Evolutionary conservation across 495 filamentous ascomycete genomes (phyloP), one percentile per base, ranked within the genome.

Genomic region (Diplogelasinospora grovesii): DNA sequence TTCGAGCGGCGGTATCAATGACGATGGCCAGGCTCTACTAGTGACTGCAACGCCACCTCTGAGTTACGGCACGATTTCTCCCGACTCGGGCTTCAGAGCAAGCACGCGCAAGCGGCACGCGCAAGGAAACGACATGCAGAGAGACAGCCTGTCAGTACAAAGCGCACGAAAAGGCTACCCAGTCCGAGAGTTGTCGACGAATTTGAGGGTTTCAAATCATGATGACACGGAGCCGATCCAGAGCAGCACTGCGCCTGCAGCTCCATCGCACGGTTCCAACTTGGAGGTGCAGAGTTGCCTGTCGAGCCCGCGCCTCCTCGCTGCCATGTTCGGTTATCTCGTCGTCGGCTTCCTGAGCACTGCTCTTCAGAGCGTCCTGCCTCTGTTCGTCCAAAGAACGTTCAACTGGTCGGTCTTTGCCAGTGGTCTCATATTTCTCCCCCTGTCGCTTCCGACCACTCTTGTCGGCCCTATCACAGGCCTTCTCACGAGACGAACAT

Each of bases 261-360:
- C n/a, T n/a, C n/a, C n/a, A n/a, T 24, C 21, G 5, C 3, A 25
- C 2, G 26, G 7, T 1, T 23, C 28, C 2, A n/a, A n/a, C n/a
- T n/a, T n/a, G n/a, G n/a, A 7, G 10, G 14, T 18, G 11, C 2
- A 20, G 8, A 1, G 22, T 9, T 9, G 8, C n/a, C 9, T n/a
- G 2, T 43, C 23, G 36, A 50, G 39, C 24, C 24, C 28, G 3
- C 54, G 54, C 1, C 39, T 55, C 5, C 23, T 46, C 16, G 40
- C 49, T 4, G 54, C 54, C n/a, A 11, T 55, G 9, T 39, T 29
- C 26, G 57, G 57, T 3, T 60, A 58, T 22, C 22, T 58, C 14
- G 41, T 49, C 23, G 13, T 60, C 22, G 40, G 41, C 1, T 16
- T 60, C 25, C 32, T 60, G 28, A 26, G 29, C 6, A 46, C 57